These are phyloP conservation scores for Calonectria honghensis DNA, from an alignment of 2,329 filamentous ascomycete genomes.

Conservation along the genomic window DNA sequence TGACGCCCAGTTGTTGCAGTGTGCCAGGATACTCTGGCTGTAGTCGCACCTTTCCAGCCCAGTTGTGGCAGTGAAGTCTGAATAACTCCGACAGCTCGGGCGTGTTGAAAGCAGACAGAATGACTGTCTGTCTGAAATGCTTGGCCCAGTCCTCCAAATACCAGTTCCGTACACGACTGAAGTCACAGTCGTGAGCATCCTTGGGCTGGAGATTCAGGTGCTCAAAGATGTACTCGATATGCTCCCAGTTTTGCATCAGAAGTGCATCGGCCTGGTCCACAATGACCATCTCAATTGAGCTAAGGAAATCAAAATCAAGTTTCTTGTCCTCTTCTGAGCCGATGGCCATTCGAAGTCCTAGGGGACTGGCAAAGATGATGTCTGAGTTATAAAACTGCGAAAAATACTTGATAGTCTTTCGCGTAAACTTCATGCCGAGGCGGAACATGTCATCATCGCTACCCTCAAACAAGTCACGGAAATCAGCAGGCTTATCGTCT, in stretches of 20 bases:
- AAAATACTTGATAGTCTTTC: slow-evolving; percentile 96
- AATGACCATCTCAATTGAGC: slow-evolving; percentile 92
- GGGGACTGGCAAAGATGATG: slow-evolving; percentile 91
- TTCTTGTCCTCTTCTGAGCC: slow-evolving; percentile 81
- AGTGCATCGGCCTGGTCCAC: slow-evolving; percentile 95
- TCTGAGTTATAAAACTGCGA: slow-evolving; percentile 97
- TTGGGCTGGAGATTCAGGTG: slow-evolving; percentile 94
- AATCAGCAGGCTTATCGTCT: slow-evolving; percentile 87
- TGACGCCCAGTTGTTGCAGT: slow-evolving; percentile 83
- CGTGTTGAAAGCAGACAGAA: slow-evolving; percentile 88
- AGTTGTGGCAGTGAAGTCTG: slow-evolving; percentile 85
- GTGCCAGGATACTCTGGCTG: slow-evolving; percentile 81
- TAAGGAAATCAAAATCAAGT: slow-evolving; percentile 91
- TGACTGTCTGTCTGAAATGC: slow-evolving; percentile 88
- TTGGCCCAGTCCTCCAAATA: slow-evolving; percentile 92
- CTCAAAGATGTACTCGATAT: slow-evolving; percentile 92
- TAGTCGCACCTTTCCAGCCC: slow-evolving; percentile 85
- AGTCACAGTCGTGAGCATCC: slow-evolving; percentile 94
- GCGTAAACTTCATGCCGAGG: slow-evolving; percentile 95
- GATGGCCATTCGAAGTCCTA: slow-evolving; percentile 93
- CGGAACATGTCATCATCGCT: slow-evolving; percentile 99
- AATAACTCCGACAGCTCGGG: slow-evolving; percentile 90
- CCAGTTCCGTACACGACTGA: slow-evolving; percentile 91
- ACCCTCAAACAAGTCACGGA: slow-evolving; percentile 90
- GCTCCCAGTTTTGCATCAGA: slow-evolving; percentile 99